Percentiles rank a stretch among this genome's conserved stretches.
These are phyloP conservation scores for Phlebopus sp. DNA, from an alignment of 1,284 basidiomycete species.

Conservation along the genomic window DNA sequence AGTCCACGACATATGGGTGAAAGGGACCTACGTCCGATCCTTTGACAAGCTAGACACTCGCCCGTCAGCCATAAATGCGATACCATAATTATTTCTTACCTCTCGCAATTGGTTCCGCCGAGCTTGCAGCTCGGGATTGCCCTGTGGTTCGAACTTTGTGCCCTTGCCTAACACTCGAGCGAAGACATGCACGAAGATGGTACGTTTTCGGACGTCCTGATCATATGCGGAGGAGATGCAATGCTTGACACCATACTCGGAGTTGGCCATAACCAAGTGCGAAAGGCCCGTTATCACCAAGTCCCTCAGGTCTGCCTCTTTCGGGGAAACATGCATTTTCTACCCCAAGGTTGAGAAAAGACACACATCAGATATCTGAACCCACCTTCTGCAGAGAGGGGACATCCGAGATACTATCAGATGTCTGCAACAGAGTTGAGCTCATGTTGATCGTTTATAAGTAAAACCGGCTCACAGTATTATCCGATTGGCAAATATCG, in stretches of 20 bases:
- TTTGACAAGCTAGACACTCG: conserved; percentile 57
- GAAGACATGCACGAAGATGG: conserved; percentile 88
- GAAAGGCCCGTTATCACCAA: conserved; percentile 76
- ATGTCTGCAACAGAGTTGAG: conserved; percentile 31
- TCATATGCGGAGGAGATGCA: conserved; percentile 82
- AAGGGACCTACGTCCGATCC: conserved; percentile 56
- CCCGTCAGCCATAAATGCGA: neutral
- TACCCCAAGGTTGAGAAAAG: conserved; percentile 22
- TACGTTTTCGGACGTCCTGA: conserved; percentile 67
- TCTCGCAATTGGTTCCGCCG: conserved; percentile 64
- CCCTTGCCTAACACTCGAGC: conserved; percentile 82
- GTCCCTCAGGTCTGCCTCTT: conserved; percentile 65
- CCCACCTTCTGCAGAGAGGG: conserved; percentile 51
- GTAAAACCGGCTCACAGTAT: conserved; percentile 35
- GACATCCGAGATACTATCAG: conserved; percentile 53
- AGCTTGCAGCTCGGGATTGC: conserved; percentile 48
- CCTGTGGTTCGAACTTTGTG: conserved; percentile 64
- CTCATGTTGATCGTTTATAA: neutral
- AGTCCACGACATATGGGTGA: neutral
- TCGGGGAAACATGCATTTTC: conserved; percentile 47
- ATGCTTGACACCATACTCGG: conserved; percentile 87
- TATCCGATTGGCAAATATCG: conserved; percentile 48
- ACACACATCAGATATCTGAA: neutral
- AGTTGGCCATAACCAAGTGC: conserved; percentile 81
- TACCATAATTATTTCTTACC: conserved; percentile 38